Base-by-base conservation (phyloP, 331 rosid species). In the Malus hybrid region DNA sequence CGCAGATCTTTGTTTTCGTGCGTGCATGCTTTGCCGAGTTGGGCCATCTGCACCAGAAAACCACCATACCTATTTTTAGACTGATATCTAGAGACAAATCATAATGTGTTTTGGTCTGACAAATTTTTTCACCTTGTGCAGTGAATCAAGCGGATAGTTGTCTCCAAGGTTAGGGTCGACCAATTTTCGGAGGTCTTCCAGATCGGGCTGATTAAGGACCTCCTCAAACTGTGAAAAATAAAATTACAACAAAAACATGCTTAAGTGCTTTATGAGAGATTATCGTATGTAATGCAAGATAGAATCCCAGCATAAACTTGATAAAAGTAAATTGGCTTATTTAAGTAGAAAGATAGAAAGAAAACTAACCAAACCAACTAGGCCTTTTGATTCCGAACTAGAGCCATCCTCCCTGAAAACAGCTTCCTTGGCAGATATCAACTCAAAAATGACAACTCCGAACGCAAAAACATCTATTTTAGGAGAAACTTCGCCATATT, bases 391-490 rank as follows among this genome's bases (percentile, higher is more conserved):
- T 74, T 88, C 93, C 26, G 74, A 48, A 42, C 66, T 52, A 0
- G 89, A 80, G 36, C 79, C 86, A 33, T 72, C 81, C 24, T 52
- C 71, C 81, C 71, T 85, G 30, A 88, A 61, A 44, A 93, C 72
- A 63, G 98, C 98, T 82, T 83, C 88, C 88, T 91, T 89, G 33
- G 89, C 96, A 79, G 98, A 93, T 74, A 93, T 93, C 29, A 93
- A 89, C 81, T 93, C 98, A 61, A 82, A 93, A 70, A 91, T 86
- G 68, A 93, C 97, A 57, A 91, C 98, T 20, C 98, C 97, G 22
- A 93, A 91, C 33, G 98, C 98, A 70, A 84, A 91, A 14, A 91
- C 98, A 66, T 91, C 98, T 53, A 89, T 75, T 73, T 93, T 93
- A n/a, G 96, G 88, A 81, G 98, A 89, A 76, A 89, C 90, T 8